Percentiles rank a stretch among this genome's conserved stretches.
Conservation (phyloP, 345 rosid genomes). For the Salix udensis region DNA sequence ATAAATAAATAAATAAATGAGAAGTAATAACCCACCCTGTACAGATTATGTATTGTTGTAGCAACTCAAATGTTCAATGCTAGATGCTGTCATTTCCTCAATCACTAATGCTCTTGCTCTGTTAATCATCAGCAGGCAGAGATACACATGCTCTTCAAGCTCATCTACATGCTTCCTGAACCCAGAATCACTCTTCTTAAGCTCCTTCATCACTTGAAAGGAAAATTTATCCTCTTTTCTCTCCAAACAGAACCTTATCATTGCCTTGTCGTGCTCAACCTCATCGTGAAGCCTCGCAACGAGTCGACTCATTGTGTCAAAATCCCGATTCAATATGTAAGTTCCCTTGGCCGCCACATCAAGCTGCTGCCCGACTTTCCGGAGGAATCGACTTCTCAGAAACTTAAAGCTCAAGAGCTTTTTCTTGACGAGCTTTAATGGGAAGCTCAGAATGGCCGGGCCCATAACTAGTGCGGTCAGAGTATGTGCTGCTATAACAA, state of each 20-base stretch:
- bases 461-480: slow-evolving; percentile 31
- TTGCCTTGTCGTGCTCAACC: slow-evolving; percentile 38
- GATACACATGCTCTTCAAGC: slow-evolving; percentile 41
- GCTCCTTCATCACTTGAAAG: slow-evolving; percentile 33
- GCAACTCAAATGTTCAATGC: background rate
- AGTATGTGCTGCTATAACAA: slow-evolving; percentile 36
- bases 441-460: slow-evolving; percentile 30
- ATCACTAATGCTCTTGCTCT: slow-evolving; percentile 38
- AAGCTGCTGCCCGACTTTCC: slow-evolving; percentile 31
- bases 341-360: slow-evolving; percentile 42
- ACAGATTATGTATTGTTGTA: background rate
- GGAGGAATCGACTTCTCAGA: slow-evolving; percentile 20
- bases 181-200: slow-evolving; percentile 31
- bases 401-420: slow-evolving; percentile 13
- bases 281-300: slow-evolving; percentile 46
- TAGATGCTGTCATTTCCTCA: slow-evolving; percentile 27
- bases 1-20: too few species aligned
- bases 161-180: slow-evolving; percentile 39
- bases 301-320: slow-evolving; percentile 43
- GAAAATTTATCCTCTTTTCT: slow-evolving; percentile 22
- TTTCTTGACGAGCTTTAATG: slow-evolving; percentile 23
- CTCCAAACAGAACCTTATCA: slow-evolving; percentile 34
- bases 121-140: slow-evolving; percentile 44
- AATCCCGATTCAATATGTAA: slow-evolving; percentile 41
- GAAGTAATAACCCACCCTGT: background rate